Base-by-base conservation (phyloP, 805 yeast species). In the Candida piceae region DNA sequence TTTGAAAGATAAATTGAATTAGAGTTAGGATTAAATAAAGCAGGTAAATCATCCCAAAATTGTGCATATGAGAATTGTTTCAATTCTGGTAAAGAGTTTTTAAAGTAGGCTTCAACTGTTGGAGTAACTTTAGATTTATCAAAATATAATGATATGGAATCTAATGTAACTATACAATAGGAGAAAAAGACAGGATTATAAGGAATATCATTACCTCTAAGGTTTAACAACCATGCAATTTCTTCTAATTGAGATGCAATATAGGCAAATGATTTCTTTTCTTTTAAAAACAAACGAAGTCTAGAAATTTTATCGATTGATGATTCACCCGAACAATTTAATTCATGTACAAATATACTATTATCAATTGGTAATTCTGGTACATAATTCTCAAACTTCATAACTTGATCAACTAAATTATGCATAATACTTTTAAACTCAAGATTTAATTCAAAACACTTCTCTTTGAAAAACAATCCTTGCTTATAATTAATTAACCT, bases 131-230 rank as follows among this genome's bases (percentile, higher is more conserved):
- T 63, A 48, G 41, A 65, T 61, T 44, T 52, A 48, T 71, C 71
- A 26, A 67, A 61, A 48, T 65, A 75, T 26, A 75, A 48, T 2
- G 48, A 50, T 16, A 65, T 58, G 12, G 53, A 50, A 32, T 61
- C 63, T 4, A 50, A 52, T 7, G 70, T 64, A 16, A 80, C 64
- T 1, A 72, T 55, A 2, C 76, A 65, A 49, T 79, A 84, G 7
- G 89, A 68, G 60, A 78, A 87, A 57, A 90, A 93, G 2, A 88
- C 90, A 0, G 97, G 97, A 52, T 82, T 81, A 55, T 72, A 90
- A 4, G 80, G 80, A 40, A 90, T 80, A 57, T 90, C 97, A 16
- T 50, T 43, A 12, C 79, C 80, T 41, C 80, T 58, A 38, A 74
- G 55, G 44, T 74, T 74, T 41, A 73, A 54, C 20, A 70, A 49